Base-by-base conservation (phyloP, 2,329 filamentous ascomycete species). In the Paecilomyces sp. region DNA sequence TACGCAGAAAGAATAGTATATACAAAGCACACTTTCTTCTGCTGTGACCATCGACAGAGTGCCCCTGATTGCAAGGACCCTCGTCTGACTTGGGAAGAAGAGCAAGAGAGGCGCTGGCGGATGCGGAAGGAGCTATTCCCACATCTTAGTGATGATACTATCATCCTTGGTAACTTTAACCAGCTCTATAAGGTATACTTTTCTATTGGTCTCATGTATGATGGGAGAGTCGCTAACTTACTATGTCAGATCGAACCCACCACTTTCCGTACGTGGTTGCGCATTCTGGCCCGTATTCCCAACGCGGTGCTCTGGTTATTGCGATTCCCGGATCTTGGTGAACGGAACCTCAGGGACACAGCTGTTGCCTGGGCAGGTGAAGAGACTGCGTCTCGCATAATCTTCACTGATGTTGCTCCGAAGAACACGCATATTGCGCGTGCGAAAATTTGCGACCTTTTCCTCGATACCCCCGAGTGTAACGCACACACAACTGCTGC, bases 401-500 rank as follows among this genome's bases (percentile, higher is more conserved):
- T 94, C 53, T 99, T 99, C 72, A 99, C 94, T 5, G 94, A 99
- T 71, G 94, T 99, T 12, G 94, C 94, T 0, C 92, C 93, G 3
- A 99, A 99, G 74, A 89, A 90, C 65, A 86, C 92, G 65, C 94
- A 99, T 74, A 99, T 99, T 65, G 88, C 91, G 6, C 88, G 94
- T 34, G 94, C 94, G 5, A 86, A 92, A 24, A 86, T 99, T 30
- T 93, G 93, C 71, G 94, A 99, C 76, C 80, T 99, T 6, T 97
- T 99, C 71, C 84, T 99, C 13, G 94, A 99, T 75, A 99, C 94
- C 0, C 92, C 94, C 1, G 94, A 99, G 75, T 99, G 94, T 77
- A 99, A 99, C 70, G 94, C 92, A 1, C 94, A 99, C 74, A 99
- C 94, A 0, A 99, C 94, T 1, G 94, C 94, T 1, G 95, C 94